Evolutionary conservation across 2,329 filamentous ascomycete genomes (phyloP), one percentile per base, ranked within the genome.

Genomic region (Alternaria sp.): DNA sequence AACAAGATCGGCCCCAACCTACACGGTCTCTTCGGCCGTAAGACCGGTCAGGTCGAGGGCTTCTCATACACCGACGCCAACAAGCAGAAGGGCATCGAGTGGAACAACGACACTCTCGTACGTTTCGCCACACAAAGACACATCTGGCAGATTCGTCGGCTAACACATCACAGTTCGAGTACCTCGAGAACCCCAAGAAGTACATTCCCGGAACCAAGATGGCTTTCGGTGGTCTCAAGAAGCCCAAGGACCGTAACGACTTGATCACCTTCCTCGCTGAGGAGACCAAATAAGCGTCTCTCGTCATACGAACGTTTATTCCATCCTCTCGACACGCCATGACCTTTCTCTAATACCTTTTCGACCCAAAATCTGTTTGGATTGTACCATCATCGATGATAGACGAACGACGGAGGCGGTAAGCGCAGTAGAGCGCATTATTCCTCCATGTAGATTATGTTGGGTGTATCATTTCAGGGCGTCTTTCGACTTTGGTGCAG

Each of bases 151-250:
- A 14, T 16, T 28, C 11, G 25, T 6, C 34, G 20, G 51, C 70
- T 74, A 73, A 69, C 57, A 41, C 34, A 50, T 12, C 32, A 50
- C 75, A 94, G 92, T 98, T 97, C 85, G 88, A 90, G 73, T 99
- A 99, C 90, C 94, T 99, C 79, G 95, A 99, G 89, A 98, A 98
- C 91, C 95, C 95, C 85, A 99, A 99, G 91, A 98, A 98, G 89
- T 99, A 94, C 90, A 97, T 99, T 71, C 95, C 95, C 74, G 95
- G 95, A 75, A 99, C 95, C 86, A 99, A 98, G 93, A 99, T 99
- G 95, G 95, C 95, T 78, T 99, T 98, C 81, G 95, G 95, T 85
- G 95, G 95, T 83, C 89, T 99, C 80, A 99, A 99, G 94, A 99
- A 99, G 92, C 89, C 89, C 81, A 98, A 98, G 92, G 95, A 98